phyloP scores from a whole-genome alignment of 495 filamentous ascomycete genomes.

The Xylaria palmicola region DNA sequence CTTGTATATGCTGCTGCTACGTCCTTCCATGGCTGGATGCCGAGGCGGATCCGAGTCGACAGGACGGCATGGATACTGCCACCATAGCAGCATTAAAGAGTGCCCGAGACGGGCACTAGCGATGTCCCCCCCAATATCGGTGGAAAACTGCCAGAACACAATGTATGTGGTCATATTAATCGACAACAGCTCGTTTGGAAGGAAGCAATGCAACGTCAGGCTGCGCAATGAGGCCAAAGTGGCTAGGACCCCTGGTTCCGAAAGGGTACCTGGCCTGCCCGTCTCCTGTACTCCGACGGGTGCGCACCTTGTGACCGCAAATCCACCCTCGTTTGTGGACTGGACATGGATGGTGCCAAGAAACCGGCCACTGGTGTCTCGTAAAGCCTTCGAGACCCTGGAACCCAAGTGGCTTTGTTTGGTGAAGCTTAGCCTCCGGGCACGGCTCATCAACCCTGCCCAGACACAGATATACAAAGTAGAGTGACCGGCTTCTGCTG shows the following conservation, averaged over 20 bases:
- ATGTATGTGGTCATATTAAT: not conserved
- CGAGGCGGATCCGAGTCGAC: not conserved
- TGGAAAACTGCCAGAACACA: not conserved
- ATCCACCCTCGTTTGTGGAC: constrained; percentile 9
- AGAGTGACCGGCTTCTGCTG: not conserved
- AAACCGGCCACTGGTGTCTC: constrained; percentile 4
- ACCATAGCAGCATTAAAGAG: not conserved
- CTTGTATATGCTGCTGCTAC: too few species aligned
- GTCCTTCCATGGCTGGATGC: too few species aligned
- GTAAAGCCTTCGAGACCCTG: not conserved
- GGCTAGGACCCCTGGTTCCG: not conserved
- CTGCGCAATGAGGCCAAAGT: not conserved
- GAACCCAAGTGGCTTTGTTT: constrained; percentile 10
- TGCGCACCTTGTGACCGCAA: constrained; percentile 16
- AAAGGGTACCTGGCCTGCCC: not conserved
- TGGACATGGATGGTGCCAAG: not conserved
- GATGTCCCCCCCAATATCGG: constrained; percentile 4
- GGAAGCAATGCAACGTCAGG: constrained; percentile 1
- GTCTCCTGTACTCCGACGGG: constrained; percentile 9
- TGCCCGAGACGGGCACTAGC: not conserved
- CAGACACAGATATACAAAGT: not conserved
- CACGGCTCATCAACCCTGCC: not conserved
- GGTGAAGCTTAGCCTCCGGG: constrained; percentile 5
- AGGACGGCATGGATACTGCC: not conserved
- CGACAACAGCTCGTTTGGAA: not conserved